Evolutionary conservation across 2,329 filamentous ascomycete species (phyloP), one percentile per base, ranked within the genome.

Genomic region (Orbilia oligospora): DNA sequence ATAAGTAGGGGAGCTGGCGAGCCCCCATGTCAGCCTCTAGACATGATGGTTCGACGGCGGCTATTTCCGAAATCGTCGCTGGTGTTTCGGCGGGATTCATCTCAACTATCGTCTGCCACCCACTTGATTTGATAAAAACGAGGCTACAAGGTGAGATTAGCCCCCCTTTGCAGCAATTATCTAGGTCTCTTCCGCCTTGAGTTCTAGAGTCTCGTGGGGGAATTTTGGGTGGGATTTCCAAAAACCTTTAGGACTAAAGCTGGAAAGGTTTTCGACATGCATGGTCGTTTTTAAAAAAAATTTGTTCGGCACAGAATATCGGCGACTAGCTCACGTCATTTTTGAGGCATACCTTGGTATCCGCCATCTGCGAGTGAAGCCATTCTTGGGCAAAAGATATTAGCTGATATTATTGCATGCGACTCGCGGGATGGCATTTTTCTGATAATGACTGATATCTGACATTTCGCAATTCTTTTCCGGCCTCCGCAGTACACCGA

Each of bases 51-150:
- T 87, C 92, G 83, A 61, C 56, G 83, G 90, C 92, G 85, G 93
- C 92, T 82, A 85, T 92, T 83, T 89, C 97, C 85, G 96, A 98
- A 88, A 91, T 92, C 83, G 87, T 94, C 84, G 93, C 96, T 79
- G 96, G 96, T 82, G 91, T 99, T 85, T 92, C 91, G 80, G 96
- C 96, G 76, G 96, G 96, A 79, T 88, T 93, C 71, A 88, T 94
- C 81, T 92, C 94, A 67, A 98, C 96, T 24, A 88, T 98, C 61
- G 91, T 90, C 71, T 92, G 96, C 66, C 95, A 98, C 84, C 96
- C 96, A 36, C 90, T 99, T 77, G 96, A 99, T 86, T 91, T 99
- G 80, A 91, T 98, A 84, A 99, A 99, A 88, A 98, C 95, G 79
- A 92, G 96, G 80, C 90, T 99, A 83, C 96, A 99, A 86, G 91